Percentiles rank a stretch among this genome's conserved stretches.
Evolutionary conservation across 805 yeast species (phyloP).

Genomic region (Teunomyces barrocoloradensis): DNA sequence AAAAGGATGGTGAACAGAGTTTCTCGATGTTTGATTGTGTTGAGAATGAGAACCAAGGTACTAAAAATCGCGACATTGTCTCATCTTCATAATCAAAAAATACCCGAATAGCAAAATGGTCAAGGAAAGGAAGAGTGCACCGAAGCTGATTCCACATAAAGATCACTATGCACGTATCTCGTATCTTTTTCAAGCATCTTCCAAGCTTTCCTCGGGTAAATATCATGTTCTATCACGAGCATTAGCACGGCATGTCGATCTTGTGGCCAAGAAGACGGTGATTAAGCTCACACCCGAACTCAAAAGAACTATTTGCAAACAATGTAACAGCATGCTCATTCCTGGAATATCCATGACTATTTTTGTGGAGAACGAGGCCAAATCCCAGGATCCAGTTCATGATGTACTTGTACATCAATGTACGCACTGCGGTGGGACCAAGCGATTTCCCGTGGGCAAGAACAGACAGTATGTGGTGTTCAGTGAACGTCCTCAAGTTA

Average conservation of each 20-base stretch:
- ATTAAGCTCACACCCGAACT: constrained; percentile 59
- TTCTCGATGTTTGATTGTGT: background rate
- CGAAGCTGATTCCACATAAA: constrained; percentile 45
- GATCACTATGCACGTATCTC: constrained; percentile 62
- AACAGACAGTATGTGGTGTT: constrained; percentile 49
- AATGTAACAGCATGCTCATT: constrained; percentile 51
- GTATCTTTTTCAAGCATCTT: constrained; percentile 57
- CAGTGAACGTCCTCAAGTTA: constrained; percentile 30
- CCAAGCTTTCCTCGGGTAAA: constrained; percentile 30
- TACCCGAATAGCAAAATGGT: background rate
- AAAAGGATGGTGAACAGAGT: background rate
- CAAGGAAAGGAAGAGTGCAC: constrained; percentile 18
- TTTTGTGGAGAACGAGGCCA: constrained; percentile 43
- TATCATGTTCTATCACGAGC: constrained; percentile 50
- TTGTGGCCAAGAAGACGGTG: constrained; percentile 68
- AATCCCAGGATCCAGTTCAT: constrained; percentile 22
- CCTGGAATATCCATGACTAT: constrained; percentile 46
- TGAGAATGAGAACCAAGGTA: background rate
- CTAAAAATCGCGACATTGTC: constrained; percentile 3
- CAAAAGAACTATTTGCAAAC: constrained; percentile 69
- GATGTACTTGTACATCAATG: constrained; percentile 54
- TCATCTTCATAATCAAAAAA: background rate
- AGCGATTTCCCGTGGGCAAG: constrained; percentile 63
- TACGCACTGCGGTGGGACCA: constrained; percentile 46
- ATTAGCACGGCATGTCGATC: constrained; percentile 52